Evolutionary conservation across 2,329 filamentous ascomycete genomes (phyloP).

Genomic region (Dactylonectria estremocensis): DNA sequence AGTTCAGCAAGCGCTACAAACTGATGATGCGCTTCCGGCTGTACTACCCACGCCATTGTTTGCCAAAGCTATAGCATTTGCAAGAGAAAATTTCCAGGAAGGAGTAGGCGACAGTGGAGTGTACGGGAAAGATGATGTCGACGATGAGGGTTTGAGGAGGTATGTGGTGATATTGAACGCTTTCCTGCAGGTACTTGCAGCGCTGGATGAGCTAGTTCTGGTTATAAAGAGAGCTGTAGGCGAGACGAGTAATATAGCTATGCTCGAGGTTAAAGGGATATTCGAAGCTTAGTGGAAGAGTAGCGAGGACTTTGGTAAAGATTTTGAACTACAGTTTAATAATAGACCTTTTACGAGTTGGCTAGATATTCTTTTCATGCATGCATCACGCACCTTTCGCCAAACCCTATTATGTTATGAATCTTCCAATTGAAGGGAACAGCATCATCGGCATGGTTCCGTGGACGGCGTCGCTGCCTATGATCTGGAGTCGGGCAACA

Average conservation of each 20-base stretch:
- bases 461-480: too few species aligned
- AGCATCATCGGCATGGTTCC: too few species aligned
- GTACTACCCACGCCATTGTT: conserved; percentile 29
- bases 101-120: background rate
- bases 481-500: too few species aligned
- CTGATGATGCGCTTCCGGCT: conserved; percentile 26
- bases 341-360: too few species aligned
- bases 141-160: background rate
- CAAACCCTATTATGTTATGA: too few species aligned
- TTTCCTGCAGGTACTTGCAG: background rate
- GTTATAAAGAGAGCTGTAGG: conserved; percentile 12
- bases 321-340: too few species aligned
- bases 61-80: background rate
- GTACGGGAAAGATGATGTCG: background rate
- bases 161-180: conserved; percentile 5
- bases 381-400: too few species aligned
- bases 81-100: background rate
- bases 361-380: too few species aligned
- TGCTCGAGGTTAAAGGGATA: background rate
- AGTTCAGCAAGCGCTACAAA: conserved; percentile 24
- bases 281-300: too few species aligned
- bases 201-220: conserved; percentile 1
- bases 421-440: too few species aligned
- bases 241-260: background rate
- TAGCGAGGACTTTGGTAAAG: too few species aligned